Evolutionary conservation across 2,329 filamentous ascomycete species (phyloP), one percentile per base, ranked within the genome.

Genomic region (Amphichorda felina): DNA sequence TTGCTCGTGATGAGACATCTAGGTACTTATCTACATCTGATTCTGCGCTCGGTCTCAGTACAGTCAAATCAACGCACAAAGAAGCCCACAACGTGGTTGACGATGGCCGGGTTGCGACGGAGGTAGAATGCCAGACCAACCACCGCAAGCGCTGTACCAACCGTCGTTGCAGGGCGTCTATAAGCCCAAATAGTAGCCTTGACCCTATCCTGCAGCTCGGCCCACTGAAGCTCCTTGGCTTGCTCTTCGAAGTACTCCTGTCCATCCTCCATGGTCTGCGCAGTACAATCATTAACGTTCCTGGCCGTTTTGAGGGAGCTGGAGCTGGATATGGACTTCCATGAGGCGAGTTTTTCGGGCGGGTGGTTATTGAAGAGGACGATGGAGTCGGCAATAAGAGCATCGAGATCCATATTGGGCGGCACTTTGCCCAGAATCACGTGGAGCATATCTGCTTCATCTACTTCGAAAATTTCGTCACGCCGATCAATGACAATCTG

Each of bases 371-470:
- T 55, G 53, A 81, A 82, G 1, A 96, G 67, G 19, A 53, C 51
- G 3, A 75, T 66, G 1, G 89, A 76, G 34, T 70, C 66, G 14
- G 64, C 53, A 42, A 98, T 81, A 35, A 95, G 70, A 7, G 63
- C 64, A 45, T 98, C 89, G 17, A 98, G 63, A 50, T 93, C 73
- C 38, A 94, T 73, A 14, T 80, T 79, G 35, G 76, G 71, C 1
- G 91, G 91, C 6, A 98, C 70, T 56, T 91, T 94, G 29, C 84
- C 85, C 10, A 98, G 72, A 25, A 84, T 79, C 40, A 80, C 83
- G 54, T 94, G 87, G 17, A 98, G 71, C 74, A 98, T 93, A 50
- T 96, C 89, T 6, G 85, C 81, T 53, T 94, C 87, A 44, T 93
- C 82, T n/a, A 86, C 82, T 34, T 84, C 81, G 43, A 96, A 72